A percentile compares a stretch with the other conserved stretches of the same genome.
Evolutionary conservation across 2,329 filamentous ascomycete species (phyloP).

Genomic region (Ceratocystis diversiconidia): DNA sequence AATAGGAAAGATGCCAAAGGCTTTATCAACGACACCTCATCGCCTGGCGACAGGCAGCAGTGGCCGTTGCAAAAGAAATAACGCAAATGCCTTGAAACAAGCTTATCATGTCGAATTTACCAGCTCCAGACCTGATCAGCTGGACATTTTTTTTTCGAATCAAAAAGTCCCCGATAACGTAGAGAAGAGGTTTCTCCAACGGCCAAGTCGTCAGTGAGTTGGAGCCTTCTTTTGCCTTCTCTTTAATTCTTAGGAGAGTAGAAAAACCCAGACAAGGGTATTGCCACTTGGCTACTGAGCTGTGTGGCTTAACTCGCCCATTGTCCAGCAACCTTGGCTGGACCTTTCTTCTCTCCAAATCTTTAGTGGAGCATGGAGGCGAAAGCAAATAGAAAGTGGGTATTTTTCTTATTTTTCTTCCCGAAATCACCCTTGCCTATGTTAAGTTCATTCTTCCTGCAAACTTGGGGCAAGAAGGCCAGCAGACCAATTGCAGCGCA

Average conservation of each 20-base stretch:
- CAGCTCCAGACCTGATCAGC: too few species aligned
- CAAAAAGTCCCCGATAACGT: too few species aligned
- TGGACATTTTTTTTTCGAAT: too few species aligned
- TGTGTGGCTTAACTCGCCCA: not conserved
- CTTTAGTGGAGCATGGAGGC: not conserved
- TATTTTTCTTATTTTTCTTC: not conserved
- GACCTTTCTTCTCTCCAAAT: not conserved
- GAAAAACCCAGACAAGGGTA: not conserved
- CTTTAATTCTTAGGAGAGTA: not conserved
- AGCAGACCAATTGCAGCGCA: not conserved
- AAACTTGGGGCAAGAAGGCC: not conserved
- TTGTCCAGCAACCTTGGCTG: not conserved
- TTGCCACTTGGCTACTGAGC: not conserved
- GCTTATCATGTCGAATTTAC: too few species aligned
- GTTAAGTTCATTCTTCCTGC: not conserved
- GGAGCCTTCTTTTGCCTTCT: not conserved
- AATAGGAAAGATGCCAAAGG: constrained; percentile 3
- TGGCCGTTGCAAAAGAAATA: not conserved
- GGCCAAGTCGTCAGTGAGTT: not conserved
- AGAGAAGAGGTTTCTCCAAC: not conserved
- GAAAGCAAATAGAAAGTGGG: not conserved
- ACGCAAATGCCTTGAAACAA: not conserved
- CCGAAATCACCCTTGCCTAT: not conserved
- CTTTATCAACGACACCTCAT: not conserved
- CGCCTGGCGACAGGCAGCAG: not conserved